These are phyloP conservation scores for Candida coquimbonensis DNA, from an alignment of 805 yeast genomes.

Conservation along the genomic window DNA sequence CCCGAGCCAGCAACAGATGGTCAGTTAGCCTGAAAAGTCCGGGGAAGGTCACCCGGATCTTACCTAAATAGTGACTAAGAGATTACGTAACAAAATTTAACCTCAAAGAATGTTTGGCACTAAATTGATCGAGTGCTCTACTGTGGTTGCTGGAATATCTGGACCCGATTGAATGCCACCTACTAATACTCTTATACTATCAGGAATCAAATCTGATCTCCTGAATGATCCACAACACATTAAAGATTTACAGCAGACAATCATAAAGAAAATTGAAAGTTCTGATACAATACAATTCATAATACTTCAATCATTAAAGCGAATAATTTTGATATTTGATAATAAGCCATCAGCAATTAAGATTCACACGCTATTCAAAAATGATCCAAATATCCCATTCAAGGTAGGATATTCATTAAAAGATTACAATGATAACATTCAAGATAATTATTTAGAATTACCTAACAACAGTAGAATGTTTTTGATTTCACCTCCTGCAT, in stretches of 20 bases:
- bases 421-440: slow-evolving; percentile 8
- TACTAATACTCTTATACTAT: slow-evolving; percentile 24
- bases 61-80: too few species aligned
- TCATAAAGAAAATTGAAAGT: slow-evolving; percentile 13
- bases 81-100: background rate
- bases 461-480: slow-evolving; percentile 30
- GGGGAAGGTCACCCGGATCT: too few species aligned
- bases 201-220: slow-evolving; percentile 13
- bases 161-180: background rate
- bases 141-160: too few species aligned
- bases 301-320: slow-evolving; percentile 19
- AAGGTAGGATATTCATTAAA: slow-evolving; percentile 15
- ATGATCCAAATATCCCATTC: background rate
- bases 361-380: slow-evolving; percentile 5
- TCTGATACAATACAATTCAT: slow-evolving; percentile 23
- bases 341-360: slow-evolving; percentile 5
- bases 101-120: background rate
- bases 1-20: background rate
- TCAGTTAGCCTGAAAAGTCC: too few species aligned
- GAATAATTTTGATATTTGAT: slow-evolving; percentile 23
- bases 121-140: too few species aligned
- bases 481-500: slow-evolving; percentile 35
- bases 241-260: slow-evolving; percentile 19
- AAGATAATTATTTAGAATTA: slow-evolving; percentile 23
- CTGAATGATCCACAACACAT: slow-evolving; percentile 16